A percentile compares a stretch with the other conserved stretches of the same genome.
Evolutionary conservation across 2,329 filamentous ascomycete genomes (phyloP).

Genomic region (Zymoseptoria pseudotritici): DNA sequence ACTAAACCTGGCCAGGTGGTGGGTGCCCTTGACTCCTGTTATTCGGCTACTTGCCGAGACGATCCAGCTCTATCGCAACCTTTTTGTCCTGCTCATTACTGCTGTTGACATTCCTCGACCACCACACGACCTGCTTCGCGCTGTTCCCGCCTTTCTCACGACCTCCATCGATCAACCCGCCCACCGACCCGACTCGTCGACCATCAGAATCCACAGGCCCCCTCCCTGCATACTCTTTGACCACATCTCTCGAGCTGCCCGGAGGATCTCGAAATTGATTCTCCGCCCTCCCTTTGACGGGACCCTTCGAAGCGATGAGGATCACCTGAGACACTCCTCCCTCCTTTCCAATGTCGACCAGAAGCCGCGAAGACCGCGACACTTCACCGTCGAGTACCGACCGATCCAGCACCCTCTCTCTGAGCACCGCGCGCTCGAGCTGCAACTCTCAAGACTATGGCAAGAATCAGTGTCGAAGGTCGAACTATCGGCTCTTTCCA

Average conservation of each 20-base stretch:
- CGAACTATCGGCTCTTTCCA: constrained; percentile 24
- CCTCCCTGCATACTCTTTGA: too few relatives aligned
- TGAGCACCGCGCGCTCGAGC: constrained; percentile 1
- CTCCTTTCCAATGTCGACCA: neutral
- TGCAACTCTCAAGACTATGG: constrained; percentile 8
- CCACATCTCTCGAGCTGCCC: too few relatives aligned
- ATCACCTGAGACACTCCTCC: neutral
- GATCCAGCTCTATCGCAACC: neutral
- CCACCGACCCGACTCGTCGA: neutral
- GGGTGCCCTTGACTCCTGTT: neutral
- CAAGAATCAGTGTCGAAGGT: constrained; percentile 4
- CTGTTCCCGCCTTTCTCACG: neutral
- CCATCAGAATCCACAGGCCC: neutral
- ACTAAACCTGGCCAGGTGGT: neutral
- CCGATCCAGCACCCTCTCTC: constrained; percentile 7
- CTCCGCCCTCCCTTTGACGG: neutral
- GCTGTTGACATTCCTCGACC: neutral
- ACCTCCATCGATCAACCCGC: neutral
- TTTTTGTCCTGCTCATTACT: neutral
- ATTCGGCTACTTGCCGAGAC: constrained; percentile 1
- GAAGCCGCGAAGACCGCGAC: neutral
- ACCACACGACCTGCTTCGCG: neutral
- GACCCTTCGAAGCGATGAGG: neutral
- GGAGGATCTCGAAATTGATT: neutral
- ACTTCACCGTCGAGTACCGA: neutral